A percentile compares a stretch with the other conserved stretches of the same genome.
Evolutionary conservation across 2,329 filamentous ascomycete genomes (phyloP).

Genomic region (Apiospora aurea): DNA sequence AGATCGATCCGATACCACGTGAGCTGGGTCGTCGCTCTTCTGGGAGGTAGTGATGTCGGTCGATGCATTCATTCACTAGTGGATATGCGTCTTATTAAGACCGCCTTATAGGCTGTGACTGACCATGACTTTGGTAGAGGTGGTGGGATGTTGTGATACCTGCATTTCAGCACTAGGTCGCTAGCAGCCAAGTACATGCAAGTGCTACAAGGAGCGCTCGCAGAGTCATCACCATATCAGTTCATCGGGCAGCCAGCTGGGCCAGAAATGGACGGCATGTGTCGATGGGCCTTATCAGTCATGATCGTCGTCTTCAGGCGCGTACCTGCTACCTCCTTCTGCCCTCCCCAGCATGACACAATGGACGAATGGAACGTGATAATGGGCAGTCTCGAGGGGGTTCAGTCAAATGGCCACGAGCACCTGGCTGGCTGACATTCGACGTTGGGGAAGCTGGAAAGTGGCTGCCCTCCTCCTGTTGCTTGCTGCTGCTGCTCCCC

Average conservation of each 20-base stretch:
- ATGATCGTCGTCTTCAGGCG: neutral
- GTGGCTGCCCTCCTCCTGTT: neutral
- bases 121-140: neutral
- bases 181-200: neutral
- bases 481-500: neutral
- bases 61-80: neutral
- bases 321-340: neutral
- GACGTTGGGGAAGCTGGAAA: neutral
- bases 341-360: neutral
- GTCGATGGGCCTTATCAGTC: conserved; percentile 10
- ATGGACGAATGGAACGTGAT: conserved; percentile 5
- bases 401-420: conserved; percentile 9
- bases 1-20: conserved; percentile 4
- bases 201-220: neutral
- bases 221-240: neutral
- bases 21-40: neutral
- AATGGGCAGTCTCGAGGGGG: conserved; percentile 4
- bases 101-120: neutral
- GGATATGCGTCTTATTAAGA: neutral
- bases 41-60: neutral
- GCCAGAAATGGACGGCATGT: neutral
- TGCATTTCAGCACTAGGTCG: neutral
- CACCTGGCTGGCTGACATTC: neutral
- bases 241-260: neutral
- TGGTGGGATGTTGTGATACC: conserved; percentile 6